phyloP scores from a whole-genome alignment of 1,284 basidiomycete species.

The Cystobasidiaceae sp. region DNA sequence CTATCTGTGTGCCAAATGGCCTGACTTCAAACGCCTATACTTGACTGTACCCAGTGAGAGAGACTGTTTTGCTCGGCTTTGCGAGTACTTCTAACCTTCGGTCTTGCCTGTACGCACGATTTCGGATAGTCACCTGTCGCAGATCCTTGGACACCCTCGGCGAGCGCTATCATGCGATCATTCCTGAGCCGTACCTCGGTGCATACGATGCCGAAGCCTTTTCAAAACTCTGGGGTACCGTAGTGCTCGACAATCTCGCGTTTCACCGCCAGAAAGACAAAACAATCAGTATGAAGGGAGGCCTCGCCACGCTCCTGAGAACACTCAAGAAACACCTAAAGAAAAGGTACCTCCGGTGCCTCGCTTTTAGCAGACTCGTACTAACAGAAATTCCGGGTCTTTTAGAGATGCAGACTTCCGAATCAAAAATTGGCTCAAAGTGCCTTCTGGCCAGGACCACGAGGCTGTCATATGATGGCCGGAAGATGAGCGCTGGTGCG shows the following conservation, averaged over 20 bases:
- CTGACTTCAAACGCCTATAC: background rate
- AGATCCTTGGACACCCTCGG: background rate
- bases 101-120: background rate
- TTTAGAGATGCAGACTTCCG: conserved; percentile 23
- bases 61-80: background rate
- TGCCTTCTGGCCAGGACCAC: too few relatives aligned
- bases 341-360: conserved; percentile 4
- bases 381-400: background rate
- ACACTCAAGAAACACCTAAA: conserved; percentile 21
- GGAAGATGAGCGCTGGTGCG: background rate
- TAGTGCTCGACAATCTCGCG: conserved; percentile 15
- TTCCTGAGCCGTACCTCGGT: conserved; percentile 12
- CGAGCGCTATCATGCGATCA: conserved; percentile 11
- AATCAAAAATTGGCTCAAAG: conserved; percentile 14
- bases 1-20: conserved; percentile 5
- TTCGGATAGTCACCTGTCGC: background rate
- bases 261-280: conserved; percentile 15
- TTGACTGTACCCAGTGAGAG: conserved; percentile 13
- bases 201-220: background rate
- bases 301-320: background rate
- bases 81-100: background rate
- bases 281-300: conserved; percentile 17
- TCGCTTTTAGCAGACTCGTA: background rate
- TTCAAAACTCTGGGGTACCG: background rate
- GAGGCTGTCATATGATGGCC: background rate